Conservation (phyloP, 2,329 filamentous ascomycete genomes). For the Sporothrix sp. region DNA sequence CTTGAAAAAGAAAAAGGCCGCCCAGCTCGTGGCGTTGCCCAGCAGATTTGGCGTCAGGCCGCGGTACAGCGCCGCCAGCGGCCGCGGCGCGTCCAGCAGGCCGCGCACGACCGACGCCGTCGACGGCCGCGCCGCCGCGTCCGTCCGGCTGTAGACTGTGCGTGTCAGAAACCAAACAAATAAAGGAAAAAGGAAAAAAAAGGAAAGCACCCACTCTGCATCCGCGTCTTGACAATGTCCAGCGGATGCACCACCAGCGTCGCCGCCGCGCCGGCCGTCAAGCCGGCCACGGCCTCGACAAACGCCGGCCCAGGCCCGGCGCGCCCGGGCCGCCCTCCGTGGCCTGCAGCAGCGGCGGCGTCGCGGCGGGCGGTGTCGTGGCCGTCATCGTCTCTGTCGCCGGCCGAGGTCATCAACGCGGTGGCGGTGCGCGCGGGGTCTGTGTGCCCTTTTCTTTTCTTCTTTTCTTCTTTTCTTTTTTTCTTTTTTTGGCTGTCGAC, state of each 20-base stretch:
- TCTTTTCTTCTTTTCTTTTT: too few relatives aligned
- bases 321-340: too few relatives aligned
- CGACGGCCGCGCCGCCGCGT: constrained; percentile 30
- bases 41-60: constrained; percentile 84
- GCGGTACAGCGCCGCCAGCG: constrained; percentile 67
- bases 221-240: constrained; percentile 90
- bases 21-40: constrained; percentile 86
- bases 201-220: constrained; percentile 58
- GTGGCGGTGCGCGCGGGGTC: not conserved
- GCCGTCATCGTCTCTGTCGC: constrained; percentile 1
- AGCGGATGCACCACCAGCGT: constrained; percentile 86
- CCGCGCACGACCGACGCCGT: constrained; percentile 44
- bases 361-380: too few relatives aligned
- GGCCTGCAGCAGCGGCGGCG: too few relatives aligned
- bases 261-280: constrained; percentile 77
- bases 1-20: constrained; percentile 79
- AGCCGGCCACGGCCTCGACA: constrained; percentile 81
- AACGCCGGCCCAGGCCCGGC: constrained; percentile 55
- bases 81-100: constrained; percentile 40
- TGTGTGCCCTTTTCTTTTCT: too few relatives aligned
- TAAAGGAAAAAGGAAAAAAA: constrained; percentile 3
- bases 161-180: not conserved
- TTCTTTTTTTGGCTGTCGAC: too few relatives aligned
- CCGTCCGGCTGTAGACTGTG: constrained; percentile 39
- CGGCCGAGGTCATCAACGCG: constrained; percentile 3